Evolutionary conservation across 1,139 yeast genomes (phyloP).

Genomic region (Hemisphaericaspora lyxosophila): DNA sequence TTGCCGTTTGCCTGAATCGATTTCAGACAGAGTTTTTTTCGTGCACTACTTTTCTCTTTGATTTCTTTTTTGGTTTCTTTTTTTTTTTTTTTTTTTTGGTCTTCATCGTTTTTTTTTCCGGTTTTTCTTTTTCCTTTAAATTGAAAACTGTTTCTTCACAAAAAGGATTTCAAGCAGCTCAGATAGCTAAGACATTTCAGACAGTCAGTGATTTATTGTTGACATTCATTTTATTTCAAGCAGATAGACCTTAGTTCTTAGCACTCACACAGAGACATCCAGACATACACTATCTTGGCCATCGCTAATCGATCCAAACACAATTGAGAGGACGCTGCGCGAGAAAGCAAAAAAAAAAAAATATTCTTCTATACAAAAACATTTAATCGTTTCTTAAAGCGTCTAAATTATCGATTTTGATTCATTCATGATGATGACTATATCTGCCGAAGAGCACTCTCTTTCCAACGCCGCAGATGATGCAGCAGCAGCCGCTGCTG

Average conservation of each 20-base stretch:
- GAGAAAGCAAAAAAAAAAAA: background rate
- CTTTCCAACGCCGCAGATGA: slow-evolving; percentile 21
- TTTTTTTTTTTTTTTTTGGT: slow-evolving; percentile 4
- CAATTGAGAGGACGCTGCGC: background rate
- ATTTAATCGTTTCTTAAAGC: background rate
- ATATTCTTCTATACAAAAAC: background rate
- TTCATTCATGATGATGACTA: slow-evolving; percentile 19
- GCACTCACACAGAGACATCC: no score
- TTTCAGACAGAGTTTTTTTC: no score
- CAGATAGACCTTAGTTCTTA: no score
- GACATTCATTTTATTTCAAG: no score
- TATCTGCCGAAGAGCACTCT: slow-evolving; percentile 3
- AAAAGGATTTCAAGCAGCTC: background rate
- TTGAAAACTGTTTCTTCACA: slow-evolving; percentile 1
- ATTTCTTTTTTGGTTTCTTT: background rate
- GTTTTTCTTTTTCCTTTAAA: slow-evolving; percentile 3
- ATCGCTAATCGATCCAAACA: background rate
- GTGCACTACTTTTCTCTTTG: no score
- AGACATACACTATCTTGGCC: background rate
- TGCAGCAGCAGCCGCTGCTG: slow-evolving; percentile 29
- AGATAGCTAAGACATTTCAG: no score
- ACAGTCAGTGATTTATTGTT: no score
- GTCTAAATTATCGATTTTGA: background rate
- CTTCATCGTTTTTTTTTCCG: background rate
- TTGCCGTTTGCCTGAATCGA: no score